A percentile compares a stretch with the other conserved stretches of the same genome.
Conservation (phyloP, 2,329 filamentous ascomycete species). For the Calonectria crousiana region DNA sequence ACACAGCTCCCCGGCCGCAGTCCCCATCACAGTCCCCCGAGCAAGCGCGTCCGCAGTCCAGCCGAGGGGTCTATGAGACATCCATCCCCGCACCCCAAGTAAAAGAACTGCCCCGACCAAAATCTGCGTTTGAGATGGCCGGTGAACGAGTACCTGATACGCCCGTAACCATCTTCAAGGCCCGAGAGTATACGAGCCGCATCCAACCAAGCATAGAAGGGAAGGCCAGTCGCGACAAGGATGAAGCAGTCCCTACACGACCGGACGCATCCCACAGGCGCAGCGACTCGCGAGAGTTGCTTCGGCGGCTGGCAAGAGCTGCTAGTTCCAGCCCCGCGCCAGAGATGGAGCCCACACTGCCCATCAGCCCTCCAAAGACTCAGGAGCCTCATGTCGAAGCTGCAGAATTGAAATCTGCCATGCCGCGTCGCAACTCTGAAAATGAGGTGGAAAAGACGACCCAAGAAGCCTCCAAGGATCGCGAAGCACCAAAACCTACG, state of each 20-base stretch:
- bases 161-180: conserved; percentile 56
- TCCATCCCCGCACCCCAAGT: conserved; percentile 17
- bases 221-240: conserved; percentile 17
- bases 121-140: conserved; percentile 41
- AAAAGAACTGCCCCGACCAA: conserved; percentile 36
- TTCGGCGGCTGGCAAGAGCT: conserved; percentile 62
- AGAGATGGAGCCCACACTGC: conserved; percentile 40
- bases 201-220: conserved; percentile 11
- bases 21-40: conserved; percentile 59
- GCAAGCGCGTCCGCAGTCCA: conserved; percentile 48
- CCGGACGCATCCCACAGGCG: conserved; percentile 37
- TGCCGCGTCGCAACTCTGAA: conserved; percentile 34
- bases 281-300: conserved; percentile 61
- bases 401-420: conserved; percentile 33
- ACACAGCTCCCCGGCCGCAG: conserved; percentile 58
- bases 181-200: conserved; percentile 30
- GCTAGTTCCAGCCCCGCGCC: conserved; percentile 59
- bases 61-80: conserved; percentile 31
- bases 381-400: neutral
- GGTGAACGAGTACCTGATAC: conserved; percentile 54
- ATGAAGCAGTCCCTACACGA: conserved; percentile 30
- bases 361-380: conserved; percentile 27
- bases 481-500: conserved; percentile 49
- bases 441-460: conserved; percentile 28
- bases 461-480: conserved; percentile 35